phyloP scores from a whole-genome alignment of 2,329 filamentous ascomycete genomes.

The Fusarium cyanostomum region DNA sequence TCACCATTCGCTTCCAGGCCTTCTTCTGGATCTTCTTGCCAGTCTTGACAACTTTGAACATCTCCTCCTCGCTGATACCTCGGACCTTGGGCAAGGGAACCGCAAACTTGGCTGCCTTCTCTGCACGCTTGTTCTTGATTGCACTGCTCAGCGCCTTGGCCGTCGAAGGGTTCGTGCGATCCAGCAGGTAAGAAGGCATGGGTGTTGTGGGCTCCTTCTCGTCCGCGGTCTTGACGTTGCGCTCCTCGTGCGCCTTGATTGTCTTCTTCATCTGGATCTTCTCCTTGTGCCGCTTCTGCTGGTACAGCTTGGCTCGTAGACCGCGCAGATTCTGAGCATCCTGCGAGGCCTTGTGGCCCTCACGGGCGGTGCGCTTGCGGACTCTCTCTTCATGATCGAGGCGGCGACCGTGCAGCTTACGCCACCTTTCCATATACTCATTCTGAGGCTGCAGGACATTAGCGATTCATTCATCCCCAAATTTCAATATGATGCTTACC shows the following conservation, averaged over 20 bases:
- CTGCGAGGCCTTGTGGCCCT: constrained; percentile 86
- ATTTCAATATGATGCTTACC: constrained; percentile 37
- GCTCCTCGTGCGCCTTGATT: constrained; percentile 94
- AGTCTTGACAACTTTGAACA: constrained; percentile 97
- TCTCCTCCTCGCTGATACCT: constrained; percentile 91
- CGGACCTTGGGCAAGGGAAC: constrained; percentile 95
- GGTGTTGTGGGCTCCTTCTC: constrained; percentile 83
- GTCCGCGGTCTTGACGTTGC: constrained; percentile 89
- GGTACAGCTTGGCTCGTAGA: constrained; percentile 89
- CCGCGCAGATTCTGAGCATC: constrained; percentile 94
- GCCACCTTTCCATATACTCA: constrained; percentile 80
- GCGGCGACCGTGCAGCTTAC: constrained; percentile 61
- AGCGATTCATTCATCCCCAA: constrained; percentile 10
- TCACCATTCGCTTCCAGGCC: constrained; percentile 76
- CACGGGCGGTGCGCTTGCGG: constrained; percentile 87
- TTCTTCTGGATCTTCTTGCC: constrained; percentile 95
- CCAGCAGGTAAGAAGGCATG: constrained; percentile 91
- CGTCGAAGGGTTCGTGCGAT: constrained; percentile 70
- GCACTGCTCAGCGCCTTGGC: constrained; percentile 80
- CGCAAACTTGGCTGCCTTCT: constrained; percentile 92
- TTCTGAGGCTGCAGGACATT: constrained; percentile 74
- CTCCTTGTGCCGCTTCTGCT: constrained; percentile 93
- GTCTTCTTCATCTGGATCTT: constrained; percentile 98
- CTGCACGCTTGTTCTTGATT: constrained; percentile 94
- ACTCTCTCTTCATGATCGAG: constrained; percentile 86